phyloP scores from a whole-genome alignment of 1,284 basidiomycete genomes.

The Microbotryum violaceum region DNA sequence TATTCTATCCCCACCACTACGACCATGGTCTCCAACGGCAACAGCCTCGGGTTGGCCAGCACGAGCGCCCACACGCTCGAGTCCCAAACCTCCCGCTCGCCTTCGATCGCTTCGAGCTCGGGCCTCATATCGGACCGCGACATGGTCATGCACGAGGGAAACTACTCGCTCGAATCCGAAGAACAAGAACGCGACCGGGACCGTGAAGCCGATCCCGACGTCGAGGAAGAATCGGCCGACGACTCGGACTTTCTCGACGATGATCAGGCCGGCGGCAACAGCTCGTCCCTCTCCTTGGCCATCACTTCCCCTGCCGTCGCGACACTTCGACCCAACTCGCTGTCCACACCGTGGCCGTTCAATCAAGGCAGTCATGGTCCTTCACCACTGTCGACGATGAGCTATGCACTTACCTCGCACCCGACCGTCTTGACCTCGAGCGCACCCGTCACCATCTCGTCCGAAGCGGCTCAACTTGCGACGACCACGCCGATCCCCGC shows the following conservation, averaged over 20 bases:
- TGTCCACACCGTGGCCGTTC: slow-evolving; percentile 30
- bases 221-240: slow-evolving; percentile 27
- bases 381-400: neutral
- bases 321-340: slow-evolving; percentile 23
- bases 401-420: neutral
- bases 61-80: neutral
- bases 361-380: slow-evolving; percentile 2
- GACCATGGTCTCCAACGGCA: no score
- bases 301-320: slow-evolving; percentile 29
- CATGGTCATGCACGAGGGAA: slow-evolving; percentile 24
- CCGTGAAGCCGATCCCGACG: slow-evolving; percentile 12
- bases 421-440: neutral
- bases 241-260: slow-evolving; percentile 19
- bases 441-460: slow-evolving; percentile 1
- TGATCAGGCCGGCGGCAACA: slow-evolving; percentile 10
- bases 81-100: slow-evolving; percentile 28
- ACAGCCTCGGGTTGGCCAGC: no score
- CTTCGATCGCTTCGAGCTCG: slow-evolving; percentile 36
- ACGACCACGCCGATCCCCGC: slow-evolving; percentile 28
- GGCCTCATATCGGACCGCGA: slow-evolving; percentile 36
- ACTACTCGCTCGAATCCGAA: no score
- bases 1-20: no score
- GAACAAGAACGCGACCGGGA: no score
- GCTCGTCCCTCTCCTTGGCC: slow-evolving; percentile 6
- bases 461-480: no score